Evolutionary conservation across 225 moss, liverwort and hornwort genomes (phyloP).

Genomic region (Rhytidiadelphus loreus): DNA sequence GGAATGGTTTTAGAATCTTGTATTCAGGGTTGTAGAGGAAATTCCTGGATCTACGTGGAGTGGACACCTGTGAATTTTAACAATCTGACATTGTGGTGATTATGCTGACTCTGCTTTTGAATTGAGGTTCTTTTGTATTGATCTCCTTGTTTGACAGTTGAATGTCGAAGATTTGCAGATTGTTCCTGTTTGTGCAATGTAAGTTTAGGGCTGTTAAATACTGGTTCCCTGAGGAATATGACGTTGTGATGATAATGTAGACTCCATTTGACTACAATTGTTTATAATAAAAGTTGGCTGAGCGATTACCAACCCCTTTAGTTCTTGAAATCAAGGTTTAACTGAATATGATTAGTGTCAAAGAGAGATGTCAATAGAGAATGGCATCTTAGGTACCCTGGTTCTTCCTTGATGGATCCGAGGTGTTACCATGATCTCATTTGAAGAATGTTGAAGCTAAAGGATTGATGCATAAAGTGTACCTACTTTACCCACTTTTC

Average conservation of each 20-base stretch:
- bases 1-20: background rate
- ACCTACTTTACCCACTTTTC: no score
- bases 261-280: background rate
- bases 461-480: background rate
- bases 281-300: background rate
- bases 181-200: background rate
- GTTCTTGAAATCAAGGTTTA: background rate
- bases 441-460: background rate
- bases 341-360: background rate
- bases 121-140: background rate
- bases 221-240: background rate
- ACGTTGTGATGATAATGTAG: background rate
- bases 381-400: no score
- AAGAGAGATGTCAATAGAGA: background rate
- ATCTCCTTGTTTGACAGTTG: background rate
- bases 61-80: background rate
- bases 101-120: background rate
- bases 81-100: background rate
- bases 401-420: no score
- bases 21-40: background rate
- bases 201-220: background rate
- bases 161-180: background rate
- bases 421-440: background rate
- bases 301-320: background rate
- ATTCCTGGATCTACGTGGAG: background rate